Evolutionary conservation across 2,329 filamentous ascomycete species (phyloP), one percentile per base, ranked within the genome.

Genomic region (Trichoderma guizhouense): DNA sequence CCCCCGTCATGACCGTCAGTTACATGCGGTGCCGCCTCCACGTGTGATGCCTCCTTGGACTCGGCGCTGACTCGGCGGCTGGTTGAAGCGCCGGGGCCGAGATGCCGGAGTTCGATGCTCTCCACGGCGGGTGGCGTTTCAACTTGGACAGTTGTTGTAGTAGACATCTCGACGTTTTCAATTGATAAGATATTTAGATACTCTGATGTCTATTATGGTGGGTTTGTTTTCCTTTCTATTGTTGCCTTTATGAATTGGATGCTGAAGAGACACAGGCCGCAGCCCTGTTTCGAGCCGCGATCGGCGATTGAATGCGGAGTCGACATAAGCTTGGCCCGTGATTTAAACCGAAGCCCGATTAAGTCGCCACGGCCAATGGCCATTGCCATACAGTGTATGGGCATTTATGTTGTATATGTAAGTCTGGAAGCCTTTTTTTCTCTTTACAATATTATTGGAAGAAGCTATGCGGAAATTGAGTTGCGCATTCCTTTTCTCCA

Each of bases 101-200:
- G 39, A 39, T 66, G 66, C 24, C 61, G 63, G 18, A 75, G 69
- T 61, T 74, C 73, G 34, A 73, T 72, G 47, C 69, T 62, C 9
- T 69, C 64, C n/a, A 18, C n/a, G n/a, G 43, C 57, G 39, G 36
- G 34, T 24, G 8, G 64, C n/a, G 64, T 24, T 47, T 62, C 43
- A 32, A 39, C 36, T n/a, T 72, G 64, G 11, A 62, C 14, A 9
- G 64, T 55, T 21, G 70, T 69, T 28, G 64, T 53, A 3, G 57
- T 36, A 0, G 57, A 62, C 67, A 69, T 69, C 12, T 39, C 7
- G 21, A 11, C 4, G n/a, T 28, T 28, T 18, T 15, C 4, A 11
- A 43, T 28, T 67, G 14, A 58, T 18, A 4, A 2, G n/a, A 4
- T 14, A 7, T 14, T 21, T 4, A 64, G 11, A 30, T 30, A 32